Base-by-base conservation (phyloP, 805 yeast genomes). In the Yarrowia deformans region DNA sequence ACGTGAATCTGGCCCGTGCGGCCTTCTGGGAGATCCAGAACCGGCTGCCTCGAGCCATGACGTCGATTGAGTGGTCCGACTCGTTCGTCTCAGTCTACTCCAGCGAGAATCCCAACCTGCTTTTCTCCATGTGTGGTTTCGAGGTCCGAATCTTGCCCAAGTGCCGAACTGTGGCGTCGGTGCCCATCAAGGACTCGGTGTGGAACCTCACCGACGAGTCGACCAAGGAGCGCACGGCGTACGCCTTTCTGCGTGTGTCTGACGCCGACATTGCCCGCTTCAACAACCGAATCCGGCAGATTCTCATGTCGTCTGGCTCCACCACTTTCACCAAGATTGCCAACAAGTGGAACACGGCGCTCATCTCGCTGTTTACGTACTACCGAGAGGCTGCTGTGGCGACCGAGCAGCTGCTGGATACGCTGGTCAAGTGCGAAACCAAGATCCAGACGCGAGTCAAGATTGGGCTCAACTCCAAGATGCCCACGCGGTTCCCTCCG, bases 401-500 rank as follows among this genome's bases (percentile, higher is more conserved):
- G 0, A 93, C 99, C 0, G 91, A 89, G 67, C 75, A 89, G 6
- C 80, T 95, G 42, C 81, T 95, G 12, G 97, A 93, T 76, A 82
- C 87, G 3, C 81, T 95, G 58, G 99, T 95, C 12, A 91, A 90
- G 75, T 87, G 96, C 72, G 99, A 95, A 75, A 93, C 97, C 0
- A 89, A 90, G 75, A 89, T 95, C 55, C 99, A 95, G 79, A 95
- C 93, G 68, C 84, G 97, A 72, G 97, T 95, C 19, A 95, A 95
- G 76, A 85, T 94, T 81, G 99, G 99, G 0, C 83, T 95, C 71
- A 95, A 95, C 75, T 94, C 98, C 14, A 95, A 95, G 79, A 95
- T 95, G 99, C 99, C 99, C 0, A 88, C 97, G 0, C 83, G 99
- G 69, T 95, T 95, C 80, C 99, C 99, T 3, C 99, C 99, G 0